Base-by-base conservation (phyloP, 2,329 filamentous ascomycete species). In the Verticillium dahliae region DNA sequence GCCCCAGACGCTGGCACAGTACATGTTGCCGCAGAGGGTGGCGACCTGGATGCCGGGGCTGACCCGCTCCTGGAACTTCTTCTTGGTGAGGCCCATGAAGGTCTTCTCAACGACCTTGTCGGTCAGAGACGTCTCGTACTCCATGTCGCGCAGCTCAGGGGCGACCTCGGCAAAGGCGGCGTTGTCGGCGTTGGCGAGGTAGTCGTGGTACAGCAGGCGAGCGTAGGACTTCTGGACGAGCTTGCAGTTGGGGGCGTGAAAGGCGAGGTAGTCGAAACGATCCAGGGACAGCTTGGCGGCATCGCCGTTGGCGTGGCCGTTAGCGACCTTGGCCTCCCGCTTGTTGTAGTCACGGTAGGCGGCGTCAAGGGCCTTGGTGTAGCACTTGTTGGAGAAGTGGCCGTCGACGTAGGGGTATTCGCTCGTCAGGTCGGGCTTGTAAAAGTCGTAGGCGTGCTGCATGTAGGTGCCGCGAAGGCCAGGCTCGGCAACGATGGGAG, bases 171-270 rank as follows among this genome's bases (percentile, higher is more conserved):
- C 84, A 71, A 94, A 95, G 61, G 81, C 81, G 56, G 87, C 76
- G 75, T 83, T 80, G 65, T 86, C 81, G 57, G 90, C 85, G 75
- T 92, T 83, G 74, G 80, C 79, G 39, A 94, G 82, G 81, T 89
- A 95, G 79, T 95, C 91, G 74, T 94, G 91, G 84, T 95, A 95
- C 62, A 94, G 81, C 66, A 95, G 82, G 67, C 91, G 89, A 63
- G 85, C 91, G 73, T 92, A 95, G 18, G 90, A 92, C 81, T 95
- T 95, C 73, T 90, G 81, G 64, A 95, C 91, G 62, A 92, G 83
- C 81, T 95, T 95, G 88, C 91, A 95, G 66, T 88, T 94, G 50
- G 91, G 91, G 18, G 91, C 84, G 76, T 95, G 91, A 86, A 93
- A 95, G 63, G 87, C 77, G 73, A 95, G 77, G 80, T 92, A 91